Evolutionary conservation across 2,329 filamentous ascomycete species (phyloP).

Genomic region (Aspergillus sp.): DNA sequence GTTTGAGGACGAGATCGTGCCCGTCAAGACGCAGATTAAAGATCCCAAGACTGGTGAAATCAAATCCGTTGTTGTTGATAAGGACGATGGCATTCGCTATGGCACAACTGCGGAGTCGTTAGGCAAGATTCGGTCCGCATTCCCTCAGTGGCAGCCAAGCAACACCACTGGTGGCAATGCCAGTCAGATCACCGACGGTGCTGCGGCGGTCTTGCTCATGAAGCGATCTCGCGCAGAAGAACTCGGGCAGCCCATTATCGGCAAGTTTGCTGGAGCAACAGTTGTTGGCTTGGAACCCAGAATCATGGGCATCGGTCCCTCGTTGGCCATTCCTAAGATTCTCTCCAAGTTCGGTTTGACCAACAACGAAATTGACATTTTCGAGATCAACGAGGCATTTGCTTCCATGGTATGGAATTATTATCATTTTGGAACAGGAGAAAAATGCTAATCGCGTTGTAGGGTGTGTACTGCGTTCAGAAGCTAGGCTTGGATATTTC

Average conservation of each 20-base stretch:
- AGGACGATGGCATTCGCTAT: constrained; percentile 80
- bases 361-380: constrained; percentile 41
- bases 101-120: constrained; percentile 81
- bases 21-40: constrained; percentile 77
- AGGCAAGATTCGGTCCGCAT: constrained; percentile 80
- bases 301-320: constrained; percentile 90
- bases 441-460: constrained; percentile 31
- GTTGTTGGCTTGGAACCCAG: constrained; percentile 83
- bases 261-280: constrained; percentile 82
- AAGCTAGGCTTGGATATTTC: constrained; percentile 74
- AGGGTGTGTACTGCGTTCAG: constrained; percentile 86
- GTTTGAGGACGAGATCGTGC: constrained; percentile 83
- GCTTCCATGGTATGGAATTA: constrained; percentile 55
- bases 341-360: constrained; percentile 76
- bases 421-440: not conserved
- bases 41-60: constrained; percentile 85
- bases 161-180: constrained; percentile 91
- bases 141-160: constrained; percentile 72
- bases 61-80: constrained; percentile 72
- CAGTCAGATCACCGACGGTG: constrained; percentile 87
- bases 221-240: constrained; percentile 80
- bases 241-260: constrained; percentile 79
- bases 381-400: constrained; percentile 79
- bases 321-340: constrained; percentile 87
- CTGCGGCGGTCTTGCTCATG: constrained; percentile 89